Evolutionary conservation across 257 asterid species (phyloP).

Genomic region (Scutellaria minor): DNA sequence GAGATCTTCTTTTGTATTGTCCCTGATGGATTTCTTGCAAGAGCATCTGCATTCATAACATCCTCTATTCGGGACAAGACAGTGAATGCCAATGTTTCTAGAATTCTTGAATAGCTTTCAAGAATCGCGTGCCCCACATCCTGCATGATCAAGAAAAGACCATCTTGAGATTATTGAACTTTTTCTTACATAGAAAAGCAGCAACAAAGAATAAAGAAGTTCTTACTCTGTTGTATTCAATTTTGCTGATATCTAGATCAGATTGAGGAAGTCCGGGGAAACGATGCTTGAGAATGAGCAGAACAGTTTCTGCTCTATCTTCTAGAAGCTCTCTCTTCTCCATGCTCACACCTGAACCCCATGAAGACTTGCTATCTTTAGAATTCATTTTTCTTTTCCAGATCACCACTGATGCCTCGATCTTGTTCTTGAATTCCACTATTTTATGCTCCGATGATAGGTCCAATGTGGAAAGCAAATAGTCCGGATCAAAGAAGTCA

Average conservation of each 20-base stretch:
- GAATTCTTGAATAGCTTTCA: constrained; percentile 91
- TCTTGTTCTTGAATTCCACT: constrained; percentile 65
- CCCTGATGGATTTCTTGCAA: constrained; percentile 46
- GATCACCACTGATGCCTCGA: constrained; percentile 75
- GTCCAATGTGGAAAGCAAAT: constrained; percentile 52
- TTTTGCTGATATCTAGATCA: constrained; percentile 60
- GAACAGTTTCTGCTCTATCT: constrained; percentile 65
- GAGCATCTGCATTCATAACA: constrained; percentile 69
- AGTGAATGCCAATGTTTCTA: constrained; percentile 81
- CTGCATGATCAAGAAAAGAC: constrained; percentile 40
- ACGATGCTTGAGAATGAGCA: constrained; percentile 58
- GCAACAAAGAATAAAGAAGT: background rate
- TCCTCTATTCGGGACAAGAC: constrained; percentile 85
- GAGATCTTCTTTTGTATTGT: constrained; percentile 47
- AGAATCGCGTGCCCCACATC: constrained; percentile 90
- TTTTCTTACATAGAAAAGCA: background rate
- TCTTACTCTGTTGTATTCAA: constrained; percentile 56
- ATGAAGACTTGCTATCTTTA: constrained; percentile 68
- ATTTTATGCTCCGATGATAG: constrained; percentile 68
- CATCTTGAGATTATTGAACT: background rate
- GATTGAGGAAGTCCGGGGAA: constrained; percentile 65
- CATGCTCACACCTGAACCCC: constrained; percentile 65
- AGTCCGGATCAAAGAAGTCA: constrained; percentile 70
- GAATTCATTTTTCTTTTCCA: constrained; percentile 71
- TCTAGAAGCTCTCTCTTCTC: constrained; percentile 69